Percentiles rank a stretch among this genome's conserved stretches.
Conservation (phyloP, 768 basidiomycete genomes). For the Suillus cothurnatus region DNA sequence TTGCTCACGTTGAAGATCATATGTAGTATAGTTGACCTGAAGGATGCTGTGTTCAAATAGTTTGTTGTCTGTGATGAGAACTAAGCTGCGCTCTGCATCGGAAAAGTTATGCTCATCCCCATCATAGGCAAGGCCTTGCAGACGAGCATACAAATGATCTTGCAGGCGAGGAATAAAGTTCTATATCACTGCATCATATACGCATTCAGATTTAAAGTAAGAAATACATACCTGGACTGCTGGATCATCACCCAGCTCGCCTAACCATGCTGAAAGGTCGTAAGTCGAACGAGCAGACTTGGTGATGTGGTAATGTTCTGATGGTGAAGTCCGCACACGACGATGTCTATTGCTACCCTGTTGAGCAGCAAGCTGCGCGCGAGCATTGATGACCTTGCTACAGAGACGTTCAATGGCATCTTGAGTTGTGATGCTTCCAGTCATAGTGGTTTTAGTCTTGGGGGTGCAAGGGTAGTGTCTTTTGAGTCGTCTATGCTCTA, state of each 20-base stretch:
- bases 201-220: no score
- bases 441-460: constrained; percentile 25
- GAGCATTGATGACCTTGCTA: constrained; percentile 16
- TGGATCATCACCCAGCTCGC: constrained; percentile 23
- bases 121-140: constrained; percentile 7
- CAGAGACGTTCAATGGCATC: constrained; percentile 20
- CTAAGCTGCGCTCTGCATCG: constrained; percentile 20
- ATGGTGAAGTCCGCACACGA: not conserved
- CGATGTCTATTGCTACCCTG: not conserved
- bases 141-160: constrained; percentile 11
- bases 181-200: constrained; percentile 20
- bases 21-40: constrained; percentile 34
- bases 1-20: constrained; percentile 25
- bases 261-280: constrained; percentile 17
- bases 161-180: constrained; percentile 29
- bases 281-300: constrained; percentile 8
- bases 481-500: constrained; percentile 39
- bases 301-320: constrained; percentile 26
- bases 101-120: constrained; percentile 23
- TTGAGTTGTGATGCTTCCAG: constrained; percentile 30
- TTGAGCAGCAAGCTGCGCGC: not conserved
- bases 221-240: constrained; percentile 20
- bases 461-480: constrained; percentile 37
- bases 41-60: constrained; percentile 36
- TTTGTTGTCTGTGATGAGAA: constrained; percentile 29